These are phyloP conservation scores for Apophysomyces elegans DNA, from an alignment of 371 early-diverging fungal genomes.

Conservation along the genomic window DNA sequence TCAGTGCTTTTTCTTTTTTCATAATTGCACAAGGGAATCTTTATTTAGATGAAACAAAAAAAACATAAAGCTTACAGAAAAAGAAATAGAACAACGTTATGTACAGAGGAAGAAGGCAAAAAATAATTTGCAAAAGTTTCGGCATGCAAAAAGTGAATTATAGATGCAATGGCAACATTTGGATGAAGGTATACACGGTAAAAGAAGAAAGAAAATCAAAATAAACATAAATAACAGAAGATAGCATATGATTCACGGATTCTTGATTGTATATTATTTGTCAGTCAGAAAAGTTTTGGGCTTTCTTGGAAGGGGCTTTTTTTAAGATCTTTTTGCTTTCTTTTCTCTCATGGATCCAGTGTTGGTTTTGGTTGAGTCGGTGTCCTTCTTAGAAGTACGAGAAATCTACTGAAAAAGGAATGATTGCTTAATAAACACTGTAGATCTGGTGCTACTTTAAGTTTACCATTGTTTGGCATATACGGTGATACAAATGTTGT, in stretches of 20 bases:
- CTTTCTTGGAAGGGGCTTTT: not conserved
- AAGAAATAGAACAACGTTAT: no score
- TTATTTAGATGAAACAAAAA: not conserved
- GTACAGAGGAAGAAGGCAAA: no score
- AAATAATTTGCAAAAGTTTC: no score
- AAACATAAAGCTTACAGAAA: conserved; percentile 9
- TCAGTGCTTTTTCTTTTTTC: not conserved
- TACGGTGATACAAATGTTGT: conserved; percentile 10
- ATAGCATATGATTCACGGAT: no score
- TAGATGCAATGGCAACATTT: no score
- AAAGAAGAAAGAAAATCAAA: no score
- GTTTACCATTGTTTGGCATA: conserved; percentile 8
- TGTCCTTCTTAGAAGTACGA: not conserved
- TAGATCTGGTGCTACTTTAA: not conserved
- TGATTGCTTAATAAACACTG: conserved; percentile 4
- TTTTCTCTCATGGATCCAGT: not conserved
- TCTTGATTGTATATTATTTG: not conserved
- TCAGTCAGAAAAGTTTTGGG: not conserved
- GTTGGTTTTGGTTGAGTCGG: not conserved
- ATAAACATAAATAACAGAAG: no score
- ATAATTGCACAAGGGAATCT: conserved; percentile 2
- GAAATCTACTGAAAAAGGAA: not conserved
- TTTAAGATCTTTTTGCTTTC: conserved; percentile 1
- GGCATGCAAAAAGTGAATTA: no score
- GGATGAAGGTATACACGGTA: no score